Base-by-base conservation (phyloP, 2,329 filamentous ascomycete species). In the Cladosporium austrohemisphaericum region DNA sequence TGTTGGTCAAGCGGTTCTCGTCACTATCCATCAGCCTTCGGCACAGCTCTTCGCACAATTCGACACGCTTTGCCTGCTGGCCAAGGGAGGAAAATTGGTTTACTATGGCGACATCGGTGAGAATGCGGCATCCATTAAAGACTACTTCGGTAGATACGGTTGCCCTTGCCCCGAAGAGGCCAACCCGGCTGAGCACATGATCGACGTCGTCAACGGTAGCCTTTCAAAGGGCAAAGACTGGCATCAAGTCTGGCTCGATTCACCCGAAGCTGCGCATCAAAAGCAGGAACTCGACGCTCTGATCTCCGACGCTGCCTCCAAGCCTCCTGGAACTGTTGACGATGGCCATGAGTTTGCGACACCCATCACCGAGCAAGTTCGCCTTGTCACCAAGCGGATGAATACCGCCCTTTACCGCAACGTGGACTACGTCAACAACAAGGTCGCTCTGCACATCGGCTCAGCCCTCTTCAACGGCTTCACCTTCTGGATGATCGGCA, bases 11-110 rank as follows among this genome's bases (percentile, higher is more conserved):
- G 82, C 84, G 4, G 78, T 87, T 1, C 68, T 87, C 1, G 81
- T 81, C 52, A 87, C 84, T 0, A 86, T 87, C 32, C 84, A 87
- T 57, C 84, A 87, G 63, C 84, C 84, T 0, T 84, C 81, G 1
- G 80, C 81, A 0, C 76, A 81, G 8, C 69, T 87, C 0, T 86
- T 87, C 47, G 75, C 80, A 7, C 74, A 83, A 25, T 87, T 87
- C 51, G 84, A 87, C 54, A 77, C 76, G 1, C 74, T 87, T 0
- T 70, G 86, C 1, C 69, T 86, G 1, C 74, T 87, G 0, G 77
- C 81, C n/a, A 77, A 71, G 55, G 84, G 82, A 3, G 84, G 84
- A 7, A 77, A 78, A 56, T 84, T 79, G 1, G 78, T 83, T 1
- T 86, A 85, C 62, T 85, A 85, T 59, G 84, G 84, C 9, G 80